Evolutionary conservation across 306 rosid genomes (phyloP), one percentile per base, ranked within the genome.

Genomic region (Corylus avellana): DNA sequence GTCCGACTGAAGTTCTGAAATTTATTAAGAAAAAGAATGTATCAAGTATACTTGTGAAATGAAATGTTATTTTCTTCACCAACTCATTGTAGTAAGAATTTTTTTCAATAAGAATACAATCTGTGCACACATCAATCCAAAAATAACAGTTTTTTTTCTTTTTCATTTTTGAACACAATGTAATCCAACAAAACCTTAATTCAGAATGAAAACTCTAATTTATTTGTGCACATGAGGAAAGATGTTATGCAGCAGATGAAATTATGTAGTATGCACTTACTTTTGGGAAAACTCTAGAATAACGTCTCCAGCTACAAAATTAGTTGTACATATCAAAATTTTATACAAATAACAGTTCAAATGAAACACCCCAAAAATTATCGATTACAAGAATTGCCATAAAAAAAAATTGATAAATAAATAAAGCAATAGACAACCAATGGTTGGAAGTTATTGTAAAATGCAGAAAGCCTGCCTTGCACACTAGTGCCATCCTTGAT

Each of bases 401-500:
- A 1, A 32, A 29, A 29, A 2, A 29, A 22, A 22, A 22, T 22
- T 22, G 25, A 22, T 22, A 22, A 22, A 22, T 22, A 22, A 22
- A 22, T 22, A 42, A 32, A 44, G n/a, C 62, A 63, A n/a, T 20
- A 42, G 8, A 53, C 53, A 32, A 54, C 62, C 51, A 78, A 62
- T 37, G 4, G 20, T 16, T 70, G 22, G 47, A 48, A 76, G 5
- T 18, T 18, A 75, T 29, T 75, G 35, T 50, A 78, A 72, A 53
- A 71, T 25, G 67, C 55, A 78, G 73, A 77, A 86, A 74, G 71
- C 87, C 85, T 73, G 89, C 98, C 98, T 87, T 88, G 94, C 58
- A 82, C 75, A 83, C 88, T 90, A 75, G 74, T 77, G 73, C 81
- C 89, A 73, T 83, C 87, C 73, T 78, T 85, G 62, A 82, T 84